Evolutionary conservation across 257 asterid genomes (phyloP).

Genomic region (Solanum neorickii): DNA sequence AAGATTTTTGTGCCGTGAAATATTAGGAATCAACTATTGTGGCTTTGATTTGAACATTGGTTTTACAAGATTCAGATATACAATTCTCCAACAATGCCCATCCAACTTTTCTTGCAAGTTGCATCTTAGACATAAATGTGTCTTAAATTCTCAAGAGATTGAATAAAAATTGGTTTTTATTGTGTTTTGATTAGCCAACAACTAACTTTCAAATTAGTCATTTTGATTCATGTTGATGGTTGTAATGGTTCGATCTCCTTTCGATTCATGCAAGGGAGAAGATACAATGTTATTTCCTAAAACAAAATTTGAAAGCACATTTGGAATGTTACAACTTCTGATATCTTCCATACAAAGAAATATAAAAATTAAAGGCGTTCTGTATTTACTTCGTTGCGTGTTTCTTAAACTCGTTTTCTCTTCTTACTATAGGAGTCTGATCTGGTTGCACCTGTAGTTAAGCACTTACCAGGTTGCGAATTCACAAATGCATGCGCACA

Average conservation of each 20-base stretch:
- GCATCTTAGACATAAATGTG: not conserved
- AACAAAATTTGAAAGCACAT: not conserved
- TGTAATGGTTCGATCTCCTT: not conserved
- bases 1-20: not conserved
- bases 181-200: not conserved
- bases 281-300: not conserved
- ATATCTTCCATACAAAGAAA: not conserved
- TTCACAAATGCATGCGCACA: not conserved
- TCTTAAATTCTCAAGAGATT: not conserved
- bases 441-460: not conserved
- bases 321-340: not conserved
- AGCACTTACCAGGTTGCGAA: not conserved
- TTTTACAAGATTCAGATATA: not conserved
- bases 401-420: not conserved
- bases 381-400: not conserved
- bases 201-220: not conserved
- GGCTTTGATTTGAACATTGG: not conserved
- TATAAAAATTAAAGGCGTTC: not conserved
- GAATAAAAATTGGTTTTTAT: not conserved
- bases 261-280: not conserved
- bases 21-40: not conserved
- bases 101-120: not conserved
- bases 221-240: not conserved
- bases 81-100: not conserved
- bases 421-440: not conserved